These are phyloP conservation scores for Eutrema japonicum DNA, from an alignment of 345 rosid genomes.

Conservation along the genomic window DNA sequence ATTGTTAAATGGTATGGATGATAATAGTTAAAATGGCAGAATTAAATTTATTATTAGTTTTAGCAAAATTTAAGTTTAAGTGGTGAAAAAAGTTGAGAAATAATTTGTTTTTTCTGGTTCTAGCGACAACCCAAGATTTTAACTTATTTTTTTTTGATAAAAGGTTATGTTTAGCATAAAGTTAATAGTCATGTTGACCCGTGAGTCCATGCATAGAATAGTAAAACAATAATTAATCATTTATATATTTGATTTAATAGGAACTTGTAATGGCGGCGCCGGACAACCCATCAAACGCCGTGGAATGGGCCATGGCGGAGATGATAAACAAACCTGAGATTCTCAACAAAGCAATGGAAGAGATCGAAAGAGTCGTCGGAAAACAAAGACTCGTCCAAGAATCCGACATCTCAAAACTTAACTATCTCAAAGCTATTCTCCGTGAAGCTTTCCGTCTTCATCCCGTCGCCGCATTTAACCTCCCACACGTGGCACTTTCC, in stretches of 20 bases:
- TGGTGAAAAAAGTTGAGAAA: background rate
- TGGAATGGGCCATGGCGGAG: conserved; percentile 58
- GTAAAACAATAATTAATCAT: conserved; percentile 16
- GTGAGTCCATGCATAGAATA: conserved; percentile 7
- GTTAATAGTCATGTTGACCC: background rate
- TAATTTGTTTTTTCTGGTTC: background rate
- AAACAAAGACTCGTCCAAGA: conserved; percentile 54
- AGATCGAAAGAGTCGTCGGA: conserved; percentile 53
- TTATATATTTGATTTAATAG: conserved; percentile 28
- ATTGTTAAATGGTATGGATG: background rate
- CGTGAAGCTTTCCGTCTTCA: conserved; percentile 55
- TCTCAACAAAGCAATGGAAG: conserved; percentile 49
- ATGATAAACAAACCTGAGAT: conserved; percentile 53
- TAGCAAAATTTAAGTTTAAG: background rate
- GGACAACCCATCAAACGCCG: conserved; percentile 57
- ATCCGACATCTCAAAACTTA: conserved; percentile 50
- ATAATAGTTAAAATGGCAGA: background rate
- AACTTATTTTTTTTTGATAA: background rate
- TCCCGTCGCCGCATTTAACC: conserved; percentile 52
- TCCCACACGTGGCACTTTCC: conserved; percentile 49
- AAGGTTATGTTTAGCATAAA: background rate
- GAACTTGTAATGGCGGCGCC: conserved; percentile 52
- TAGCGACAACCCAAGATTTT: background rate
- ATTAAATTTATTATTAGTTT: background rate
- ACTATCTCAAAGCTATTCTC: conserved; percentile 48